phyloP scores from a whole-genome alignment of 2,329 filamentous ascomycete species.

The Pseudopyrenochaeta lycopersici region DNA sequence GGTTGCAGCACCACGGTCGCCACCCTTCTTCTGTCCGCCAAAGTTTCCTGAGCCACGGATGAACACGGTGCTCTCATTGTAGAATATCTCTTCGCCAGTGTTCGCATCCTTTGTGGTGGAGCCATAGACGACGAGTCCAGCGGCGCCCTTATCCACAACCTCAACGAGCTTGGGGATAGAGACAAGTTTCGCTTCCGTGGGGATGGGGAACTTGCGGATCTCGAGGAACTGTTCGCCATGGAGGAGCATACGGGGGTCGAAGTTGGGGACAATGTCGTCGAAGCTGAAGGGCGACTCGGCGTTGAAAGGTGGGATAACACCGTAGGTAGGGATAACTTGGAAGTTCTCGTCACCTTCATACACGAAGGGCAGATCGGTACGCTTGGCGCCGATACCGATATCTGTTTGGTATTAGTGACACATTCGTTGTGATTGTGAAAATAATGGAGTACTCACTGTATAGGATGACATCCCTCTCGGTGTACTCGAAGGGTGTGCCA shows the following conservation, averaged over 20 bases:
- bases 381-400: conserved; percentile 90
- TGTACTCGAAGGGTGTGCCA: conserved; percentile 81
- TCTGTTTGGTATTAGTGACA: conserved; percentile 55
- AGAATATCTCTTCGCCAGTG: conserved; percentile 90
- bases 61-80: conserved; percentile 95
- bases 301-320: conserved; percentile 93
- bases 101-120: conserved; percentile 84
- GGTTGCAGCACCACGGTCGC: conserved; percentile 81
- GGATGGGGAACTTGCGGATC: conserved; percentile 89
- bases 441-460: conserved; percentile 67
- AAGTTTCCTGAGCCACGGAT: conserved; percentile 91
- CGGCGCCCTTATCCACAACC: conserved; percentile 93
- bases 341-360: conserved; percentile 93
- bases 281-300: conserved; percentile 81
- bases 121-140: conserved; percentile 82
- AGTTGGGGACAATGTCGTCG: conserved; percentile 89
- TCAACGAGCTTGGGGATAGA: conserved; percentile 85
- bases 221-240: conserved; percentile 99
- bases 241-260: conserved; percentile 97
- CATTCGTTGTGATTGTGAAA: not conserved
- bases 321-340: conserved; percentile 93
- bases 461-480: conserved; percentile 87
- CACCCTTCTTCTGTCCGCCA: conserved; percentile 79
- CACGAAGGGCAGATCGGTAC: conserved; percentile 84
- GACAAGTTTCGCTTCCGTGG: conserved; percentile 79